Evolutionary conservation across 2,329 filamentous ascomycete genomes (phyloP).

Genomic region (Sporothrix brasiliensis): DNA sequence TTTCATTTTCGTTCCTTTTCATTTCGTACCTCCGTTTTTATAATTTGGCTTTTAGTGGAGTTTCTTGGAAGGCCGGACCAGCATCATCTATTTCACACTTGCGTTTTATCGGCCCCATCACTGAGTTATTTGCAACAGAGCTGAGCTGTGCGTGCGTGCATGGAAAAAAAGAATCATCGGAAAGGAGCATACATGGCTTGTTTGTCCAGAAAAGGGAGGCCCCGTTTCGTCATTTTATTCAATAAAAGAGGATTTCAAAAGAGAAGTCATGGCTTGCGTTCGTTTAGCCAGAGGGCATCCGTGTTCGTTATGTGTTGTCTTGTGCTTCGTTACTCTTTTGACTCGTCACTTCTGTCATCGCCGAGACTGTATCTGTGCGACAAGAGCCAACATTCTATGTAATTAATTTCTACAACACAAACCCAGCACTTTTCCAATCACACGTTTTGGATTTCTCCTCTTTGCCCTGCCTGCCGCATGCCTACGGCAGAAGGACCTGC

Average conservation of each 20-base stretch:
- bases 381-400: neutral
- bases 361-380: neutral
- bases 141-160: constrained; percentile 28
- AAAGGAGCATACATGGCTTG: constrained; percentile 25
- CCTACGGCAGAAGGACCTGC: constrained; percentile 54
- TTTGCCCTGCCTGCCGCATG: neutral
- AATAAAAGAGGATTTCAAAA: neutral
- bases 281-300: neutral
- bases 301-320: neutral
- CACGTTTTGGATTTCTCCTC: too few species aligned
- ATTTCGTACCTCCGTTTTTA: neutral
- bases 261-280: neutral
- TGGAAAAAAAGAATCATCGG: constrained; percentile 28
- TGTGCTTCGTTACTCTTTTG: neutral
- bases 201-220: constrained; percentile 18
- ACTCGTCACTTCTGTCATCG: too few species aligned
- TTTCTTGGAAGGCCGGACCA: constrained; percentile 25
- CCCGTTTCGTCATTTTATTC: neutral
- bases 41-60: constrained; percentile 1
- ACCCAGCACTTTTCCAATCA: neutral
- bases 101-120: neutral
- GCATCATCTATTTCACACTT: constrained; percentile 10
- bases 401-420: neutral
- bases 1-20: neutral
- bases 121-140: constrained; percentile 15